Evolutionary conservation across 176 grass and related monocot genomes (phyloP).

Genomic region (Oryza nivara): DNA sequence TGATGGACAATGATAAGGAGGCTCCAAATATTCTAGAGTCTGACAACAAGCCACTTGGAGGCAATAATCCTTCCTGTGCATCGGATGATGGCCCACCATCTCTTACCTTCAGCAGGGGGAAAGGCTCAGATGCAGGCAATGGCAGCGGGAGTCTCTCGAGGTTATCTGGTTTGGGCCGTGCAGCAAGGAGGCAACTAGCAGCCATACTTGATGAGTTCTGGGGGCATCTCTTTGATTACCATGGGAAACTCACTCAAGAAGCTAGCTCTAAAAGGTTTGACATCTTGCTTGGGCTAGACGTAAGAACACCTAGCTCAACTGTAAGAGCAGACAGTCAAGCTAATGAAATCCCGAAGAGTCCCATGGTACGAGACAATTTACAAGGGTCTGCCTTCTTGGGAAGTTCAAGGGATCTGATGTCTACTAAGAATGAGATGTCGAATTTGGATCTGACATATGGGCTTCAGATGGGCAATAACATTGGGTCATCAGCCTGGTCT

Average conservation of each 20-base stretch:
- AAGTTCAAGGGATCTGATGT: slow-evolving; percentile 51
- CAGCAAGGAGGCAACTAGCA: slow-evolving; percentile 79
- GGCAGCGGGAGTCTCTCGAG: slow-evolving; percentile 75
- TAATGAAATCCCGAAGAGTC: slow-evolving; percentile 63
- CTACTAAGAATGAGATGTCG: slow-evolving; percentile 50
- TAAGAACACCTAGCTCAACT: slow-evolving; percentile 58
- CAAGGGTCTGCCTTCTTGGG: slow-evolving; percentile 40
- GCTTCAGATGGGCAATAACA: slow-evolving; percentile 54
- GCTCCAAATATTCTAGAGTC: slow-evolving; percentile 44
- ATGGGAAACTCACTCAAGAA: slow-evolving; percentile 81
- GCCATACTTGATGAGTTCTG: slow-evolving; percentile 94
- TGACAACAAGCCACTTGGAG: slow-evolving; percentile 52
- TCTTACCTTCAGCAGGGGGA: slow-evolving; percentile 56
- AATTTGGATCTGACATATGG: slow-evolving; percentile 78
- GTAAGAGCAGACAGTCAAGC: slow-evolving; percentile 61
- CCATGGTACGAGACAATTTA: slow-evolving; percentile 57
- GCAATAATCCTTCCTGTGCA: slow-evolving; percentile 28
- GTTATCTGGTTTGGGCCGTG: slow-evolving; percentile 89
- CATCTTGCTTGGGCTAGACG: slow-evolving; percentile 75
- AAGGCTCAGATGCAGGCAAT: slow-evolving; percentile 65
- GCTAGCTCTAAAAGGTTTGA: slow-evolving; percentile 72
- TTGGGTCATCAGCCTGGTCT: slow-evolving; percentile 71
- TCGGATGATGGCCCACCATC: slow-evolving; percentile 64
- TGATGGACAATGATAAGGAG: slow-evolving; percentile 49
- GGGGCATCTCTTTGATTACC: slow-evolving; percentile 93